Conservation (phyloP, 148 eudicot species). For the Rhododendron mucronatum region DNA sequence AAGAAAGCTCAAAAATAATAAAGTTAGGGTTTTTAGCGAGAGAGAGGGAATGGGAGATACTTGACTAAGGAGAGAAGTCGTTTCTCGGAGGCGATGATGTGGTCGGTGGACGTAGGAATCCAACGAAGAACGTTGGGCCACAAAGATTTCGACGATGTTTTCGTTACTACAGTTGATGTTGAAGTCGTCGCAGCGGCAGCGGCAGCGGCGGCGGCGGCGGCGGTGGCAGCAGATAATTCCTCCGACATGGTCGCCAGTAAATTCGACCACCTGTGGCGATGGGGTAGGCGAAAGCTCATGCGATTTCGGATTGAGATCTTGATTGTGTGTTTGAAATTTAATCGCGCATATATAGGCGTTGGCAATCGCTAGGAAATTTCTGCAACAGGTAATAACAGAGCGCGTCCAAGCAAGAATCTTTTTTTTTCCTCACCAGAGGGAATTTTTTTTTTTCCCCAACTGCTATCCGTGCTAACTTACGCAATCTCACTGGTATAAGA, state of each 20-base stretch:
- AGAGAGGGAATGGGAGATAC: slow-evolving; percentile 26
- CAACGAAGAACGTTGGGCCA: slow-evolving; percentile 66
- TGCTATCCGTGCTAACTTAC: no score
- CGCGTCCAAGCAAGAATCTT: no score
- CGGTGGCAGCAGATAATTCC: slow-evolving; percentile 30
- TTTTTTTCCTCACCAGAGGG: no score
- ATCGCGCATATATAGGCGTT: neutral
- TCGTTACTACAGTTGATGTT: neutral
- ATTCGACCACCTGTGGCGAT: slow-evolving; percentile 15
- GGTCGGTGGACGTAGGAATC: slow-evolving; percentile 69
- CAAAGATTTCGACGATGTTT: slow-evolving; percentile 27
- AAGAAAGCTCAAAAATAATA: neutral
- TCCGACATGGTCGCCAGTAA: slow-evolving; percentile 43
- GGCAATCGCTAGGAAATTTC: no score
- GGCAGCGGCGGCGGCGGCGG: slow-evolving; percentile 21
- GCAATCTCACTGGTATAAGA: no score
- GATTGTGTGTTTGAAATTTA: neutral
- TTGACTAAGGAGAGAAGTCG: slow-evolving; percentile 88
- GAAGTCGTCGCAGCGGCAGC: slow-evolving; percentile 23
- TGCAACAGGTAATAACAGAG: no score
- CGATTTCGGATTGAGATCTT: neutral
- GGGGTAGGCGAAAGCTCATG: slow-evolving; percentile 3
- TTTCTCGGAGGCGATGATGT: slow-evolving; percentile 43
- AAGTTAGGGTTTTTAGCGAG: neutral
- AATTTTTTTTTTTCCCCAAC: no score